phyloP scores from a whole-genome alignment of 78 protist species.

The Reticulomyxa filosa region DNA sequence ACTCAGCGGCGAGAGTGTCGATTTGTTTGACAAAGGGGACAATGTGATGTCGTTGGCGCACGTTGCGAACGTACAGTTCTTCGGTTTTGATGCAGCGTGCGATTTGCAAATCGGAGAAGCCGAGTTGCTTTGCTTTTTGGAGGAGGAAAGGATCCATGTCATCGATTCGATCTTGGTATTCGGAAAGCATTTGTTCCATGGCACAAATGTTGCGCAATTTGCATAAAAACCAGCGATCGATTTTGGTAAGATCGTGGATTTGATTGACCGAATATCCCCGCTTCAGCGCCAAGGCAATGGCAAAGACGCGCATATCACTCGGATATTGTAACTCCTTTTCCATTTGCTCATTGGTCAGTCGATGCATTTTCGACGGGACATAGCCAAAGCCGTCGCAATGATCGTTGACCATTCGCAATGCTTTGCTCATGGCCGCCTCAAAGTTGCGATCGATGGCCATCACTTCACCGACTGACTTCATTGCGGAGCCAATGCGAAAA shows the following conservation, averaged over 20 bases:
- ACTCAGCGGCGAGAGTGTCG: slow-evolving; percentile 86
- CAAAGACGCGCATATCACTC: slow-evolving; percentile 57
- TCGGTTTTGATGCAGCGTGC: not conserved
- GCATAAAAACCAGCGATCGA: slow-evolving; percentile 74
- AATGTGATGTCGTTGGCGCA: not conserved
- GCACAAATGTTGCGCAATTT: slow-evolving; percentile 42
- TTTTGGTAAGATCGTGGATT: slow-evolving; percentile 54
- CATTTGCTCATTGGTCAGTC: not conserved
- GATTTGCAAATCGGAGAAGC: slow-evolving; percentile 9
- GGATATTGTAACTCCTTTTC: slow-evolving; percentile 44
- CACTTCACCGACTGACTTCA: slow-evolving; percentile 91
- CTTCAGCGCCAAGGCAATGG: slow-evolving; percentile 46
- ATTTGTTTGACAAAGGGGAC: slow-evolving; percentile 29
- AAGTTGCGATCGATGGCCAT: slow-evolving; percentile 87
- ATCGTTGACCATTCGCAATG: slow-evolving; percentile 35
- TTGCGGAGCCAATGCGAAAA: slow-evolving; percentile 36
- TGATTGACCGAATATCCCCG: slow-evolving; percentile 48
- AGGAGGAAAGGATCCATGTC: slow-evolving; percentile 8
- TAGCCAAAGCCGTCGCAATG: slow-evolving; percentile 1
- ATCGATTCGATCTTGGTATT: too few relatives aligned
- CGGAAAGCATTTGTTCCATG: too few relatives aligned
- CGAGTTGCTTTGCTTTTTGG: slow-evolving; percentile 36
- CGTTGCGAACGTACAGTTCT: not conserved
- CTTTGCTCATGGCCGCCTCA: slow-evolving; percentile 82
- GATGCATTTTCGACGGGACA: not conserved